Percentiles rank a stretch among this genome's conserved stretches.
Conservation (phyloP, 202 grass and related monocot species). For the Cymbopogon flexuosus region DNA sequence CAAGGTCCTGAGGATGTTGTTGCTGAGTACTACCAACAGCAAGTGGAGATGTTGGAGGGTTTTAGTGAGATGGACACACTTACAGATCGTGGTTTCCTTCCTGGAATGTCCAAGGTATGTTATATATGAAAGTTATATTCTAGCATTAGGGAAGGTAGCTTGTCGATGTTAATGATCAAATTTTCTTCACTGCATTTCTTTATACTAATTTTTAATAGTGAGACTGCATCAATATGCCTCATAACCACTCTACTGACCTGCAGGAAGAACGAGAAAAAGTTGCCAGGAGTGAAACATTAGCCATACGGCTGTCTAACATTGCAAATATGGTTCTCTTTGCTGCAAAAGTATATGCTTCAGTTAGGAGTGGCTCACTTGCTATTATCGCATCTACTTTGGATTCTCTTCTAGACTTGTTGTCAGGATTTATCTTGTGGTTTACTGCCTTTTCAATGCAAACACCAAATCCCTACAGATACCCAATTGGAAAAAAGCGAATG, state of each 20-base stretch:
- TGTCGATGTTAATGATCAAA: background rate
- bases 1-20: constrained; percentile 68
- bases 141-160: background rate
- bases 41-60: constrained; percentile 93
- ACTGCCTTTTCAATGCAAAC: constrained; percentile 98
- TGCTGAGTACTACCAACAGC: constrained; percentile 92
- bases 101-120: constrained; percentile 86
- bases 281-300: constrained; percentile 73
- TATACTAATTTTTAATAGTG: background rate
- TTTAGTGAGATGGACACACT: constrained; percentile 98
- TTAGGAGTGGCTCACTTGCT: constrained; percentile 80
- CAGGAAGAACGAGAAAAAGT: constrained; percentile 86
- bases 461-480: constrained; percentile 91
- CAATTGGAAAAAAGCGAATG: constrained; percentile 96
- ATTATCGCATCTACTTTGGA: constrained; percentile 98
- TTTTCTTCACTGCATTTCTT: background rate
- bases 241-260: background rate
- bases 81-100: constrained; percentile 86
- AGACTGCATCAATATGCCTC: background rate
- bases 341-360: constrained; percentile 95
- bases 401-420: constrained; percentile 92
- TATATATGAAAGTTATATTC: constrained; percentile 2
- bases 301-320: constrained; percentile 76
- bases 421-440: constrained; percentile 98
- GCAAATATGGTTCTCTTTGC: constrained; percentile 96